Evolutionary conservation across 305 asterid genomes (phyloP).

Genomic region (Fraxinus paxiana): DNA sequence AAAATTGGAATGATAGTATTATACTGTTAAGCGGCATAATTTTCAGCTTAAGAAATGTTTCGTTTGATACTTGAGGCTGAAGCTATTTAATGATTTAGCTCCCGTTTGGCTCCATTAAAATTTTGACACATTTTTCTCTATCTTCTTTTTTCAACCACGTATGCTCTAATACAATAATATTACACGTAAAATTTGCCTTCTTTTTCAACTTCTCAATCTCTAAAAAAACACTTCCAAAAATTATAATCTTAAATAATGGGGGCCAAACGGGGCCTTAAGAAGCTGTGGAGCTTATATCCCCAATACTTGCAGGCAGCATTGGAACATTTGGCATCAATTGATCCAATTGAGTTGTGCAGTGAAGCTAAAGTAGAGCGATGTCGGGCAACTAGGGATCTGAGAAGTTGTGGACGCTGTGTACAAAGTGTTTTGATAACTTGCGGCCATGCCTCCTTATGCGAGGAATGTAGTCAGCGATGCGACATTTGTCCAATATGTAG

Average conservation of each 20-base stretch:
- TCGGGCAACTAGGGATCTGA: constrained; percentile 90
- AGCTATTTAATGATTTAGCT: not conserved
- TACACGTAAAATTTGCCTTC: not conserved
- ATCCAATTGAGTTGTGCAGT: constrained; percentile 74
- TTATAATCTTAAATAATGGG: not conserved
- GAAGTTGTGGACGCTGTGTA: constrained; percentile 81
- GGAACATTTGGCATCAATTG: constrained; percentile 70
- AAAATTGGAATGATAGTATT: not conserved
- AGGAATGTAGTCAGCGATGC: constrained; percentile 87
- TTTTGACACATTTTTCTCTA: not conserved
- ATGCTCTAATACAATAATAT: not conserved
- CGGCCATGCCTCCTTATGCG: constrained; percentile 89
- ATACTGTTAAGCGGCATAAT: not conserved
- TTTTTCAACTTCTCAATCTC: not conserved
- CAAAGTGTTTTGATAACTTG: constrained; percentile 68
- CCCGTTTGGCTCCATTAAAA: not conserved
- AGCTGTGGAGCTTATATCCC: constrained; percentile 9
- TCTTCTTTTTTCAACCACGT: not conserved
- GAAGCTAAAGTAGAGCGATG: constrained; percentile 95
- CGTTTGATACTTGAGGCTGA: not conserved
- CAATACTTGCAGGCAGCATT: constrained; percentile 57
- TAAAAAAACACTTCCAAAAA: not conserved
- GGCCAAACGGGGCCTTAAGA: not conserved
- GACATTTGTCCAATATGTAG: constrained; percentile 93
- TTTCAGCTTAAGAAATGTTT: not conserved